Conservation (phyloP, 2,329 filamentous ascomycete species). For the Fusarium chuoi region DNA sequence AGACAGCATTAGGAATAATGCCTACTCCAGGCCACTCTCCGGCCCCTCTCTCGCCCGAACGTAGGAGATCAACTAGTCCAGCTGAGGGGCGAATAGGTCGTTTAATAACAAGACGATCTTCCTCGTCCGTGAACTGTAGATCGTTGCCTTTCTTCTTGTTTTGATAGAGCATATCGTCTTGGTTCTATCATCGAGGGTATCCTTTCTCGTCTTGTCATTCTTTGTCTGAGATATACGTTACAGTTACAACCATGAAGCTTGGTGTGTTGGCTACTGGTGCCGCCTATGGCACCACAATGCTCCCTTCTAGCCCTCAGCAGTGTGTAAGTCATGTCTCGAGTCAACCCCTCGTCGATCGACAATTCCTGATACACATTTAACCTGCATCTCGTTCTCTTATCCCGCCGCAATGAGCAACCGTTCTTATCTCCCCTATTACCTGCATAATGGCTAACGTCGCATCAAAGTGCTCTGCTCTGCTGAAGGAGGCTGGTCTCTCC, state of each 20-base stretch:
- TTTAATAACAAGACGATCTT: conserved; percentile 17
- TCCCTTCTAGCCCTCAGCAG: conserved; percentile 1
- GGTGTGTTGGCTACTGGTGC: conserved; percentile 18
- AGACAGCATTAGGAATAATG: background rate
- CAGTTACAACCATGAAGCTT: conserved; percentile 24
- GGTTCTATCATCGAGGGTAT: background rate
- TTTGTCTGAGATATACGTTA: background rate
- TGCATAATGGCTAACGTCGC: conserved; percentile 18
- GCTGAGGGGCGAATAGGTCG: background rate
- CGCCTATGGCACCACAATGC: conserved; percentile 4
- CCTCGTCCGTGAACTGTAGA: conserved; percentile 15
- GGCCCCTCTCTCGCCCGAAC: background rate
- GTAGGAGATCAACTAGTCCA: conserved; percentile 1
- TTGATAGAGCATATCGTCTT: background rate
- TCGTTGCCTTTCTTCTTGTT: conserved; percentile 18
- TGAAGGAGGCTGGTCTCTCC: conserved; percentile 39
- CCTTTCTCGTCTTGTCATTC: background rate
- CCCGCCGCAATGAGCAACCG: background rate
- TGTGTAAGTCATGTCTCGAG: conserved; percentile 22
- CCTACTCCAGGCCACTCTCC: background rate
- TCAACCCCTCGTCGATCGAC: background rate
- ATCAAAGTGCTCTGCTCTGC: conserved; percentile 41
- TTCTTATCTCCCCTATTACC: background rate
- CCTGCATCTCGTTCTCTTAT: background rate
- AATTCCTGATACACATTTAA: background rate